Percentiles rank a stretch among this genome's conserved stretches.
phyloP scores from a whole-genome alignment of 1,284 basidiomycete species.

The Puccinia polysora region DNA sequence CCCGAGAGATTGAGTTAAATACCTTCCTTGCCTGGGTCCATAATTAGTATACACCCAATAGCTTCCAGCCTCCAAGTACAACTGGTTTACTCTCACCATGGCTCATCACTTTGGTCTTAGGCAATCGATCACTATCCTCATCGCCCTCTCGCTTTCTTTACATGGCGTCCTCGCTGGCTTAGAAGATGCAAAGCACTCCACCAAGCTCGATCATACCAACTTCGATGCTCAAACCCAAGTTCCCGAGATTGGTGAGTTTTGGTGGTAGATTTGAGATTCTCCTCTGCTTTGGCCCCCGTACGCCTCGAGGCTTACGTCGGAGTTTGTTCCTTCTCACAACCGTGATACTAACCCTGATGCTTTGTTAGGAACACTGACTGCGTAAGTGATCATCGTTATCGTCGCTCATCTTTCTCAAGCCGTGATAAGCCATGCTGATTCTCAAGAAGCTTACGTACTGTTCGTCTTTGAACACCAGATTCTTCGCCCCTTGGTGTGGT shows the following conservation, averaged over 20 bases:
- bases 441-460: neutral
- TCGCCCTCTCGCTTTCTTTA: neutral
- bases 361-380: constrained; percentile 33
- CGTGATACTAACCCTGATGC: too few species aligned
- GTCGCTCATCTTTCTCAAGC: neutral
- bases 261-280: neutral
- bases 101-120: neutral
- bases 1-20: too few species aligned
- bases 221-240: constrained; percentile 30
- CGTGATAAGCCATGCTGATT: neutral
- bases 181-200: constrained; percentile 39
- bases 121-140: neutral
- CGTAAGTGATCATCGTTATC: constrained; percentile 16
- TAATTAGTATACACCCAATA: neutral
- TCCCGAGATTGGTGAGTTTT: constrained; percentile 25
- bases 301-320: neutral
- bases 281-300: neutral
- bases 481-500: constrained; percentile 43
- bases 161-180: constrained; percentile 30
- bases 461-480: neutral
- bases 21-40: too few species aligned
- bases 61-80: neutral
- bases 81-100: neutral
- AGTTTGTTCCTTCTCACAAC: neutral
- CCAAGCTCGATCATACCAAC: constrained; percentile 39